Evolutionary conservation across 305 asterid species (phyloP), one percentile per base, ranked within the genome.

Genomic region (Solanum hybrid): DNA sequence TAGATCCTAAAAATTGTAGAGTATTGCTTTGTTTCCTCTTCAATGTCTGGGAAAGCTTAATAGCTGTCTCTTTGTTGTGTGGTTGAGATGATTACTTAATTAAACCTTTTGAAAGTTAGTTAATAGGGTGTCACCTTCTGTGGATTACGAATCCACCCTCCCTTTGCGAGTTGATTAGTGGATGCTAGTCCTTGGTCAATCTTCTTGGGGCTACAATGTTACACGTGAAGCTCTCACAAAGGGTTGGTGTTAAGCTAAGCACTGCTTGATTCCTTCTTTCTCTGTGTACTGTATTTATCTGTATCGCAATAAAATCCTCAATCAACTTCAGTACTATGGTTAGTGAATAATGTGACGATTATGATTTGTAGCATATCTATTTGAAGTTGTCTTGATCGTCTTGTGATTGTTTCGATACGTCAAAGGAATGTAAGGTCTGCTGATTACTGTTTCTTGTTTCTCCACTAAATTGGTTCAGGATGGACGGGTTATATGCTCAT

Each of bases 401-500:
- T 26, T 81, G 69, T 81, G 87, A 81, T 14, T 3, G 10, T 82
- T 46, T 83, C 29, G 6, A 5, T 46, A 28, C 20, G 6, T 18
- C 24, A 39, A 82, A 16, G 39, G 28, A 82, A 82, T 26, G 28
- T 5, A 31, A 46, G 11, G 24, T 22, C 40, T 3, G 24, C 16
- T 83, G 18, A 9, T 46, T 42, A 46, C 11, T 20, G 36, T 16
- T 84, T 46, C 36, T 83, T 83, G 26, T 22, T 83, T 46, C 31
- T 84, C 7, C 10, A 6, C 84, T 73, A 5, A 35, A 61, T 67
- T 74, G 34, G 42, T 84, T 16, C 18, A 93, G 95, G 93, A 92
- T 83, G 95, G 93, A 88, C 89, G 90, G 4, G 90, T 87, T 78
- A 31, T 92, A 40, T 92, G 95, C 83, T 89, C 91, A 18, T 92